Evolutionary conservation across 2,329 filamentous ascomycete genomes (phyloP).

Genomic region (Fusarium proliferatum): DNA sequence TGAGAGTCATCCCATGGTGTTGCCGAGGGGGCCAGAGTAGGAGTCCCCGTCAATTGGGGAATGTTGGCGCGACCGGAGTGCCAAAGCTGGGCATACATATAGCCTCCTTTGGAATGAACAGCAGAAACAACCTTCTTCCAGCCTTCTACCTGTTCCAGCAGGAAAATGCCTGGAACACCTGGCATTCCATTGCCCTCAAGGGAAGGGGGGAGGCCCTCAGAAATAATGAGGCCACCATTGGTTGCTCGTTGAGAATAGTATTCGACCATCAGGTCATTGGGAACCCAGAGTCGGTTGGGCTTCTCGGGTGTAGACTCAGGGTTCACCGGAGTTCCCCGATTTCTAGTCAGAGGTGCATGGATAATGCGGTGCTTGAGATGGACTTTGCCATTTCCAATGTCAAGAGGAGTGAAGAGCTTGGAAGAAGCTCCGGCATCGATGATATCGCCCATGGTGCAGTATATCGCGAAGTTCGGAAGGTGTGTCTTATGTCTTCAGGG

Average conservation of each 20-base stretch:
- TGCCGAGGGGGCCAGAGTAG: constrained; percentile 53
- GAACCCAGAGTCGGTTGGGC: constrained; percentile 53
- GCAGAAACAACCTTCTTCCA: constrained; percentile 70
- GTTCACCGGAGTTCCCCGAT: constrained; percentile 60
- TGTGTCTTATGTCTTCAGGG: not conserved
- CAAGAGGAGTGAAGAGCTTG: constrained; percentile 49
- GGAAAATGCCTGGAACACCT: constrained; percentile 69
- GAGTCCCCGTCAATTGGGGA: constrained; percentile 50
- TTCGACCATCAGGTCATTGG: constrained; percentile 54
- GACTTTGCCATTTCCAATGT: constrained; percentile 56
- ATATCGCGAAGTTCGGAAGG: not conserved
- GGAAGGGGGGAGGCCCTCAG: constrained; percentile 61
- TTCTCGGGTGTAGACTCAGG: constrained; percentile 57
- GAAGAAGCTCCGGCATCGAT: constrained; percentile 18
- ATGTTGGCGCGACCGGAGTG: constrained; percentile 54
- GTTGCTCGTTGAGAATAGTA: constrained; percentile 59
- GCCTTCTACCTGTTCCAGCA: constrained; percentile 61
- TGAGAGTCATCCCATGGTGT: constrained; percentile 59
- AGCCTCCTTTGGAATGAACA: constrained; percentile 70
- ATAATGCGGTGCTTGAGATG: constrained; percentile 63
- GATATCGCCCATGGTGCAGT: constrained; percentile 25
- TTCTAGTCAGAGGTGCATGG: constrained; percentile 64
- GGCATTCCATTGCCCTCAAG: constrained; percentile 51
- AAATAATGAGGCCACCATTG: constrained; percentile 56
- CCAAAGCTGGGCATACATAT: constrained; percentile 72